Evolutionary conservation across 169 alveolate species (phyloP), one percentile per base, ranked within the genome.

Genomic region (Cystoisospora suis): DNA sequence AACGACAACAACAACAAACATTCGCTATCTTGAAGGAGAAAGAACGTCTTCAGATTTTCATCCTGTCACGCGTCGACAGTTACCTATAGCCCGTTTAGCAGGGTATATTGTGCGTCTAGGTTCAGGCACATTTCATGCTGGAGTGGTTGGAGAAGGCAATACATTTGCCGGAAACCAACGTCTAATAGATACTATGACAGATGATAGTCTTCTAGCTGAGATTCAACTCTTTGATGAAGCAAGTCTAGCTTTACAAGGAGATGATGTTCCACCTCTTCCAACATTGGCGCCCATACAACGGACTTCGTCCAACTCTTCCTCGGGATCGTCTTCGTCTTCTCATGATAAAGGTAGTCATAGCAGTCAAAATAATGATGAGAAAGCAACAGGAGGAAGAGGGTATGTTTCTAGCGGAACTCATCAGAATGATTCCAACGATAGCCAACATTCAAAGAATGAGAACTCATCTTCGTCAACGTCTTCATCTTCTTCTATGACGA

Each of bases 131-230:
- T 72, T 72, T 56, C n/a, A 38, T 34, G 38, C 83, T 6, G 83
- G 83, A 2, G 47, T 72, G 53, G 32, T 72, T 3, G 83, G 83
- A 5, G 83, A 72, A 34, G 47, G 58, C n/a, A 72, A 72, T 56
- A 23, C 83, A 38, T 72, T 23, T 56, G 83, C 36, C 38, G 83
- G 38, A 38, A 72, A 72, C 32, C 56, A 72, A 38, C 46, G 56
- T 6, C 83, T 72, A 53, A 3, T 34, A 38, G 34, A 72, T 29
- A 53, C 83, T 29, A 38, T 72, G 58, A 72, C 83, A 4, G 32
- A 36, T 38, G 83, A 72, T 56, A 40, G 83, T 56, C 3, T 72
- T n/a, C 83, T 72, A 0, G 47, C 42, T 27, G 83, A 72, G 32
- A 72, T 72, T 38, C 83, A 38, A 38, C 42, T 72, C 20, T 72